Conservation (phyloP, 306 rosid species). For the Geum urbanum region DNA sequence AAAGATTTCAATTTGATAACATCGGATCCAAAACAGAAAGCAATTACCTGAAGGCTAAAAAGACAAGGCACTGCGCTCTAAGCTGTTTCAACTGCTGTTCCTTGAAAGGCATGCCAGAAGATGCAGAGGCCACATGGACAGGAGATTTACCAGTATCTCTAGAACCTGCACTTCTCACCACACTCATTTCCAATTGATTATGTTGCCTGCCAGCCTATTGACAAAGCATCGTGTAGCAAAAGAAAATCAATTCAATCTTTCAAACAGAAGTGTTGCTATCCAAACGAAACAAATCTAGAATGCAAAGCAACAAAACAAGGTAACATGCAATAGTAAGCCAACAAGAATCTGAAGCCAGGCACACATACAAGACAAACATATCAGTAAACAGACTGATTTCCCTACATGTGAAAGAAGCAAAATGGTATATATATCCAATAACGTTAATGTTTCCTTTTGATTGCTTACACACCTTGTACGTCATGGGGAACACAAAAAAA, state of each 20-base stretch:
- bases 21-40: constrained; percentile 11
- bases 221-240: constrained; percentile 35
- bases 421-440: neutral
- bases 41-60: constrained; percentile 87
- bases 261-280: constrained; percentile 20
- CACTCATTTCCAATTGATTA: constrained; percentile 50
- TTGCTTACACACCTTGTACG: neutral
- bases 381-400: neutral
- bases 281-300: neutral
- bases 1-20: constrained; percentile 9
- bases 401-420: constrained; percentile 2
- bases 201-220: constrained; percentile 70
- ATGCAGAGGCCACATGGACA: constrained; percentile 33
- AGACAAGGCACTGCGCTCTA: constrained; percentile 99
- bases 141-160: constrained; percentile 87
- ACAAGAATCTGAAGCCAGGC: neutral
- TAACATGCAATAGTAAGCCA: neutral
- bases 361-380: neutral
- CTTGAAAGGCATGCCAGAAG: constrained; percentile 68
- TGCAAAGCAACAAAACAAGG: neutral
- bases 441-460: neutral
- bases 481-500: neutral
- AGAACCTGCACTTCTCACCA: constrained; percentile 55
- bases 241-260: constrained; percentile 23
- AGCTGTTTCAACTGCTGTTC: constrained; percentile 98